Evolutionary conservation across 1,139 yeast genomes (phyloP).

Genomic region (Pichia sp.): DNA sequence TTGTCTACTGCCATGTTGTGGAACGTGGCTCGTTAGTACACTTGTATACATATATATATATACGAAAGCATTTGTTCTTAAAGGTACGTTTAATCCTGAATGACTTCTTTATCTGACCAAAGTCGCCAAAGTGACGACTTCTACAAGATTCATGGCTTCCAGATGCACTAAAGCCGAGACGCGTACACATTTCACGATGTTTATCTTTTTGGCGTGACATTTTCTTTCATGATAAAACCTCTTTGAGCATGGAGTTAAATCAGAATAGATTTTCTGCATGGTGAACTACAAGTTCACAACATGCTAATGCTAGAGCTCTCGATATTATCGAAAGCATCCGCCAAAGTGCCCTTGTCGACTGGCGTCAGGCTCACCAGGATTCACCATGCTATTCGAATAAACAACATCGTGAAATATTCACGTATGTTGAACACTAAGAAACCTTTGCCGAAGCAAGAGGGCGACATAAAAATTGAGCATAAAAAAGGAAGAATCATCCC

Average conservation of each 20-base stretch:
- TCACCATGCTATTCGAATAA: slow-evolving; percentile 5
- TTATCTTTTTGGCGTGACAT: neutral
- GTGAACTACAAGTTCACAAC: neutral
- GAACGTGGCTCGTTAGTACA: neutral
- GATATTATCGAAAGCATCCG: neutral
- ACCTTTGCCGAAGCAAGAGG: neutral
- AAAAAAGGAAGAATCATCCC: neutral
- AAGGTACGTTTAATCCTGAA: no score
- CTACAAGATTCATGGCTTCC: no score
- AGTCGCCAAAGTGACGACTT: no score
- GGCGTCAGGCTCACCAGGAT: slow-evolving; percentile 1
- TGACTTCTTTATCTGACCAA: no score
- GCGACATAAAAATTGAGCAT: neutral
- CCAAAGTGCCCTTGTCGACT: neutral
- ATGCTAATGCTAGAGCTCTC: slow-evolving; percentile 14
- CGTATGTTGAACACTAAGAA: slow-evolving; percentile 7
- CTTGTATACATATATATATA: neutral
- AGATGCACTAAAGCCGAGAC: neutral
- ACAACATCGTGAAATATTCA: slow-evolving; percentile 5
- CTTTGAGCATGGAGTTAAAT: neutral
- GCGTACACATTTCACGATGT: neutral
- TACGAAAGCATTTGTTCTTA: neutral
- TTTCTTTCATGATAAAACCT: neutral
- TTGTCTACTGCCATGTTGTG: slow-evolving; percentile 1
- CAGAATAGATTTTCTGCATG: neutral